phyloP scores from a whole-genome alignment of 2,329 filamentous ascomycete species.

The Alternaria postmessia region DNA sequence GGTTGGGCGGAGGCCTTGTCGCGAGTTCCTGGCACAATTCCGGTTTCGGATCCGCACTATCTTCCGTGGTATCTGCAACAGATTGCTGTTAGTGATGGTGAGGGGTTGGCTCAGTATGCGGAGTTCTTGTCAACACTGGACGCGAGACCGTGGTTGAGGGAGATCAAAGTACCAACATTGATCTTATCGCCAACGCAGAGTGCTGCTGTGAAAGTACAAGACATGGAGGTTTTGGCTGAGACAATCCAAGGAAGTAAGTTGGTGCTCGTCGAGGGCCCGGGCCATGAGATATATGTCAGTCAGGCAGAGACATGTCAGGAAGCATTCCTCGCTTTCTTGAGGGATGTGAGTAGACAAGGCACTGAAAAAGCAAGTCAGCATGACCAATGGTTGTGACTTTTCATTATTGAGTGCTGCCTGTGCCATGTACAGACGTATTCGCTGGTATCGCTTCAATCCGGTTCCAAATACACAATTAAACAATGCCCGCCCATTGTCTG shows the following conservation, averaged over 20 bases:
- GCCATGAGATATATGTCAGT: slow-evolving; percentile 50
- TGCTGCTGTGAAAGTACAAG: slow-evolving; percentile 41
- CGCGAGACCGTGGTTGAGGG: slow-evolving; percentile 35
- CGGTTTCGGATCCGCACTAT: slow-evolving; percentile 37
- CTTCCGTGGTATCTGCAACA: slow-evolving; percentile 45
- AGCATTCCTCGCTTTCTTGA: slow-evolving; percentile 49
- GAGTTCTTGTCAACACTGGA: slow-evolving; percentile 46
- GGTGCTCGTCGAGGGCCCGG: slow-evolving; percentile 38
- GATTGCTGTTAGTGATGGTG: slow-evolving; percentile 35
- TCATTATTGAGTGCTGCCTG: not conserved
- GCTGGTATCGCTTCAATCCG: not conserved
- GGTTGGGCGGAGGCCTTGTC: slow-evolving; percentile 45
- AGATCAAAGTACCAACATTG: slow-evolving; percentile 43
- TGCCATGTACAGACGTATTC: not conserved
- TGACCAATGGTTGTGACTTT: not conserved
- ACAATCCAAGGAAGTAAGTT: slow-evolving; percentile 30
- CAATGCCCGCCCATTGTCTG: slow-evolving; percentile 3
- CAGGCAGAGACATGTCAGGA: slow-evolving; percentile 37
- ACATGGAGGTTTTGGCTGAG: slow-evolving; percentile 31
- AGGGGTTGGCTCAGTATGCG: slow-evolving; percentile 48
- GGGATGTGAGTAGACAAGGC: not conserved
- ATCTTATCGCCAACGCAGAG: slow-evolving; percentile 47
- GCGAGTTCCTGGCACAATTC: slow-evolving; percentile 42
- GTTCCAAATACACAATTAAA: not conserved
- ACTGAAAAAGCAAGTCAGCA: not conserved